Percentiles rank a stretch among this genome's conserved stretches.
Conservation (phyloP, 2,329 filamentous ascomycete genomes). For the Curvularia eragrostidis region DNA sequence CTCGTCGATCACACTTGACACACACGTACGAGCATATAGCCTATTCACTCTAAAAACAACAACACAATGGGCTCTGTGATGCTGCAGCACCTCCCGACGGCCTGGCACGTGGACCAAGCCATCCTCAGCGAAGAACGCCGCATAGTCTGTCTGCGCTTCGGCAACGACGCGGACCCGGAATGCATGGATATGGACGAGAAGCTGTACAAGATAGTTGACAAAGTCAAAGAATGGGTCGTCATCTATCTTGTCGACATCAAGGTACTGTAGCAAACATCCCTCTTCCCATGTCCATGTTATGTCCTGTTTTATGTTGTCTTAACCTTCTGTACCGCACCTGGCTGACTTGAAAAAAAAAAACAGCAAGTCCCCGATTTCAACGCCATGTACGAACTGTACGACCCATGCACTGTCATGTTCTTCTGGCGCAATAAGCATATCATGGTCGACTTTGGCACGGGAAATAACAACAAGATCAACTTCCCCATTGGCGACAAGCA, state of each 20-base stretch:
- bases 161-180: slow-evolving; percentile 78
- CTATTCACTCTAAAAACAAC: background rate
- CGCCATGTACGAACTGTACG: slow-evolving; percentile 88
- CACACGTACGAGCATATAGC: background rate
- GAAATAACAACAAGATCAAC: slow-evolving; percentile 97
- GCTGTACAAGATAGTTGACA: slow-evolving; percentile 32
- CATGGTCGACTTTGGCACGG: slow-evolving; percentile 64
- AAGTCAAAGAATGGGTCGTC: slow-evolving; percentile 84
- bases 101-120: slow-evolving; percentile 97
- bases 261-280: slow-evolving; percentile 4
- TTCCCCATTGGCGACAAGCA: slow-evolving; percentile 95
- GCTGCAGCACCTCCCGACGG: slow-evolving; percentile 83
- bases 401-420: slow-evolving; percentile 91
- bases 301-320: background rate
- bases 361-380: slow-evolving; percentile 79
- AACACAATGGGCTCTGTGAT: slow-evolving; percentile 76
- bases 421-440: slow-evolving; percentile 70
- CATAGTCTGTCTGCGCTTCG: slow-evolving; percentile 88
- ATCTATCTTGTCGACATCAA: slow-evolving; percentile 88
- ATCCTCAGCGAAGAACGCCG: slow-evolving; percentile 80
- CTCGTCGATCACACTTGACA: no score
- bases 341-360: background rate
- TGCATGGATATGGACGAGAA: slow-evolving; percentile 50
- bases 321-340: background rate
- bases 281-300: background rate